Conservation (phyloP, 1,284 basidiomycete species). For the Boletus sp. region DNA sequence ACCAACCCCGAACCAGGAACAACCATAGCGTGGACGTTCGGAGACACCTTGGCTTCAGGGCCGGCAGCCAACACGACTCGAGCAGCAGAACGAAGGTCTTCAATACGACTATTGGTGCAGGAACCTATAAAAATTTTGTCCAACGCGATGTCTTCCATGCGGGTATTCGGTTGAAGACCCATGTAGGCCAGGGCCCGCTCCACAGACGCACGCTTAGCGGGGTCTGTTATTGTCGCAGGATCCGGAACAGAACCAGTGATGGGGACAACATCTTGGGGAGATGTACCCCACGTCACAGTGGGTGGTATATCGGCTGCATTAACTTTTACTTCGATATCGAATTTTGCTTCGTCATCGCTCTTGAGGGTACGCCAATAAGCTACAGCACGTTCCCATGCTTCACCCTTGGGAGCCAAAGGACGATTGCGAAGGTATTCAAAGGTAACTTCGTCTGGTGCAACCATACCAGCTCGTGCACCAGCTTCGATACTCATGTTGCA, state of each 20-base stretch:
- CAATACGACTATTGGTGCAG: constrained; percentile 95
- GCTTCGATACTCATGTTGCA: constrained; percentile 99
- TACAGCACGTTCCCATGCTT: constrained; percentile 86
- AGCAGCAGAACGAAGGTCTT: constrained; percentile 81
- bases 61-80: constrained; percentile 77
- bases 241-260: constrained; percentile 87
- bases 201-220: constrained; percentile 67
- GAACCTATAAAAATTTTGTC: constrained; percentile 98
- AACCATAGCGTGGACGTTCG: constrained; percentile 86
- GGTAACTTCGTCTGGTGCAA: constrained; percentile 90
- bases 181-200: constrained; percentile 88
- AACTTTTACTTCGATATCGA: constrained; percentile 86
- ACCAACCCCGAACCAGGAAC: constrained; percentile 94
- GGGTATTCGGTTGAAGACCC: constrained; percentile 81
- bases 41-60: constrained; percentile 73
- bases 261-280: constrained; percentile 87
- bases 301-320: constrained; percentile 87
- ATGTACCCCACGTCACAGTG: constrained; percentile 96
- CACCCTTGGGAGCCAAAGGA: constrained; percentile 83
- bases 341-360: constrained; percentile 85
- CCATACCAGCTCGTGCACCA: constrained; percentile 93
- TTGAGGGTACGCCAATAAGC: constrained; percentile 87
- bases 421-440: constrained; percentile 86
- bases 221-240: constrained; percentile 66
- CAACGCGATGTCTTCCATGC: constrained; percentile 80